Conservation (phyloP, 1,284 basidiomycete genomes). For the Trichosporon sp. region DNA sequence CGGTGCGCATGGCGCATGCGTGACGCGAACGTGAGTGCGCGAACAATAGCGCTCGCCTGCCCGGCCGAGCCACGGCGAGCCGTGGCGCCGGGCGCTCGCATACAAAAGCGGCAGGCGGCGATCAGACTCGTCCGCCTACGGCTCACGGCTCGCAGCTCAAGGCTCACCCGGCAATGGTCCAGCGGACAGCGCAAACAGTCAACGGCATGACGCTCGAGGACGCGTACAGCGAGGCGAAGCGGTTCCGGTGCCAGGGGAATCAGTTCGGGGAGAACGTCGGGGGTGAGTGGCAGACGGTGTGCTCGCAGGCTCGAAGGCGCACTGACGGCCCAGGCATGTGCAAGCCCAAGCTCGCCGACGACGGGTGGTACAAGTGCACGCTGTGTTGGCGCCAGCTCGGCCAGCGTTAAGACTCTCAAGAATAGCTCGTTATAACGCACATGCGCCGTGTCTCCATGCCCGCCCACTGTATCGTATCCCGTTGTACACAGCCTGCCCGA, state of each 20-base stretch:
- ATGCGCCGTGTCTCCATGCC: not conserved
- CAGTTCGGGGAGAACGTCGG: constrained; percentile 7
- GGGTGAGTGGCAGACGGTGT: constrained; percentile 5
- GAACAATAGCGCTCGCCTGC: not conserved
- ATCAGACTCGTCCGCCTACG: not conserved
- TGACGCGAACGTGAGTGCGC: no score
- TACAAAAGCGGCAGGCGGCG: not conserved
- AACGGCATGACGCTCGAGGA: not conserved
- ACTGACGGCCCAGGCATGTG: constrained; percentile 6
- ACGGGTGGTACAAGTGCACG: constrained; percentile 9
- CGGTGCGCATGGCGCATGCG: not conserved
- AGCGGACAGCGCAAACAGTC: not conserved
- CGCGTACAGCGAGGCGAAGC: not conserved
- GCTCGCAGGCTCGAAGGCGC: not conserved
- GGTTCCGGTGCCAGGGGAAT: constrained; percentile 7
- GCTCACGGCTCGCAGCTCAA: no score
- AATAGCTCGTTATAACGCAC: not conserved
- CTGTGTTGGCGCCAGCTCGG: not conserved
- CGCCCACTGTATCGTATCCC: not conserved
- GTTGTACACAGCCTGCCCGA: not conserved
- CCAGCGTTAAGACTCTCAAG: not conserved
- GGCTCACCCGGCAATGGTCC: not conserved
- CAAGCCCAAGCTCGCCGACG: constrained; percentile 1
- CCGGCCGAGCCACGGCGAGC: no score
- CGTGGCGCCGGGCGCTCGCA: not conserved